phyloP scores from a whole-genome alignment of 768 basidiomycete genomes.

The Cubamyces sp. region DNA sequence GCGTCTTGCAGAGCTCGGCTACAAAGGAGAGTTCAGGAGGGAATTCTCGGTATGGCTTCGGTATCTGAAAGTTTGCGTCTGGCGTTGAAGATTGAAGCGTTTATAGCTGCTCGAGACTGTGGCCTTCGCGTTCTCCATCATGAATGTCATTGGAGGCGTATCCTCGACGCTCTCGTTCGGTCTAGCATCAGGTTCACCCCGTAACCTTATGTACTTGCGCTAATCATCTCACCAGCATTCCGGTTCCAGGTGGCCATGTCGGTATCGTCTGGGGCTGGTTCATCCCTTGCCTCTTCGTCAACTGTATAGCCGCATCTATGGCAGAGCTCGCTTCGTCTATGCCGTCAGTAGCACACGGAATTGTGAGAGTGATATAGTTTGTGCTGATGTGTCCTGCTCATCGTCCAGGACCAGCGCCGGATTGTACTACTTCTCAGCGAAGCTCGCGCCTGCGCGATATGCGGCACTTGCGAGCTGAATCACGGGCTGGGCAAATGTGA shows the following conservation, averaged over 20 bases:
- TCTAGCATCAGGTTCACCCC: constrained; percentile 53
- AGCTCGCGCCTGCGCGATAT: constrained; percentile 63
- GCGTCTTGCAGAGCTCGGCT: constrained; percentile 67
- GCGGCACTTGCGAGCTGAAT: constrained; percentile 67
- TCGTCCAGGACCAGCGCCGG: constrained; percentile 71
- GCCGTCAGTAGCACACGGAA: constrained; percentile 54
- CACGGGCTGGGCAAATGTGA: constrained; percentile 75
- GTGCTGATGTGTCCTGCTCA: neutral
- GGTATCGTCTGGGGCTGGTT: constrained; percentile 80
- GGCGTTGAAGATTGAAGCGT: neutral
- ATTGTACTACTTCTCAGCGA: constrained; percentile 78
- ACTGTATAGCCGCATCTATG: constrained; percentile 67
- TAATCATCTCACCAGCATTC: neutral
- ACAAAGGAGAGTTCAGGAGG: constrained; percentile 71
- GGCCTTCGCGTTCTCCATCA: constrained; percentile 68
- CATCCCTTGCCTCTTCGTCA: constrained; percentile 68
- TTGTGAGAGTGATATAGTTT: neutral
- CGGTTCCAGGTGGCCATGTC: constrained; percentile 62
- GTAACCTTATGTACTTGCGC: neutral
- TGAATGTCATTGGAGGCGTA: constrained; percentile 72
- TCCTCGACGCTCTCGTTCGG: constrained; percentile 67
- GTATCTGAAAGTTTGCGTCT: neutral
- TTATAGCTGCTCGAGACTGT: constrained; percentile 59
- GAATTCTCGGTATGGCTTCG: constrained; percentile 62
- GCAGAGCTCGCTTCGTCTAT: constrained; percentile 74